Conservation (phyloP, 2,329 filamentous ascomycete species). For the Neurospora crassa region DNA sequence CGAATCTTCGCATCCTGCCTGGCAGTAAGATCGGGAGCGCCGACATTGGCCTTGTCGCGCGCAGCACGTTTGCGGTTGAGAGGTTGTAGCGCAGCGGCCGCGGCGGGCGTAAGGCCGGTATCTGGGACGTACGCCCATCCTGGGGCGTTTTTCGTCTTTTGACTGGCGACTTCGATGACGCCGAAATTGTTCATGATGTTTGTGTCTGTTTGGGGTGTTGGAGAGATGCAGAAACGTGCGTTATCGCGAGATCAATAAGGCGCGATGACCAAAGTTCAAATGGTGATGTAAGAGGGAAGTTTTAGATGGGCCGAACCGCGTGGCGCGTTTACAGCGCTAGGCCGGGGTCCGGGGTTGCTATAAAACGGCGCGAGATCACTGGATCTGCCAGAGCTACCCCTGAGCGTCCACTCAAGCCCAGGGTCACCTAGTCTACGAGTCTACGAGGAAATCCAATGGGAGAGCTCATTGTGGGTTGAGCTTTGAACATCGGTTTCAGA, state of each 20-base stretch:
- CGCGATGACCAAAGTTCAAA: not conserved
- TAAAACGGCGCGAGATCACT: not conserved
- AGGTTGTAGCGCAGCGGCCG: constrained; percentile 34
- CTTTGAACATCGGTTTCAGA: not conserved
- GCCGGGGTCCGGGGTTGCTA: not conserved
- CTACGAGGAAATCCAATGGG: not conserved
- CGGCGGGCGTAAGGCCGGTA: constrained; percentile 47
- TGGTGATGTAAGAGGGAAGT: not conserved
- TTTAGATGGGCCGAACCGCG: not conserved
- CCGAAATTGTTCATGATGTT: constrained; percentile 55
- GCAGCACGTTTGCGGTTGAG: constrained; percentile 63
- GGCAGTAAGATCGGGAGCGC: constrained; percentile 60
- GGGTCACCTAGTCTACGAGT: not conserved
- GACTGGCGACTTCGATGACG: constrained; percentile 72
- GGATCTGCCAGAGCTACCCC: not conserved
- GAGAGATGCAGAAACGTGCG: not conserved
- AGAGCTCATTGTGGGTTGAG: not conserved
- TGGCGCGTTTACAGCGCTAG: not conserved
- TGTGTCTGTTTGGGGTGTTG: constrained; percentile 1
- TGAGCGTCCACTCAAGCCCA: not conserved
- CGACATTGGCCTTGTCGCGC: constrained; percentile 42
- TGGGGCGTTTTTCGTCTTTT: constrained; percentile 60
- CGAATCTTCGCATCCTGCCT: constrained; percentile 73
- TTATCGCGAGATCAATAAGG: not conserved
- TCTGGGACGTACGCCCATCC: constrained; percentile 93